Conservation (phyloP, 2,329 filamentous ascomycete species). For the Cryphonectria carpinicola region DNA sequence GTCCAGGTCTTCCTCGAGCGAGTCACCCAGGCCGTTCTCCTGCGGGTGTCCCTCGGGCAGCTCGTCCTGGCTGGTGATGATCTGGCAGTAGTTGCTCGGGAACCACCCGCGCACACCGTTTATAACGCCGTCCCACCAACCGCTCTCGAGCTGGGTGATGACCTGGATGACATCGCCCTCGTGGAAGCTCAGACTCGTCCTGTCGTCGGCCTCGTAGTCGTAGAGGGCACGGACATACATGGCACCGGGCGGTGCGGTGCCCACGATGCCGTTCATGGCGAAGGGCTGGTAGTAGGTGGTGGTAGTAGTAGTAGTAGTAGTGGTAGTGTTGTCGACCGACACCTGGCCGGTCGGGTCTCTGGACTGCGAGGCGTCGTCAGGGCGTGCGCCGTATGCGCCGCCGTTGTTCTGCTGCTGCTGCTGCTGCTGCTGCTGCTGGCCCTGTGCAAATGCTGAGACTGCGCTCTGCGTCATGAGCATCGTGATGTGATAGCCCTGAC, state of each 20-base stretch:
- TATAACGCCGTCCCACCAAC: conserved; percentile 99
- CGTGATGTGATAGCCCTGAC: conserved; percentile 39
- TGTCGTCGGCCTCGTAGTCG: conserved; percentile 97
- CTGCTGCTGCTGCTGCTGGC: conserved; percentile 44
- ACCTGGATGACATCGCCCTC: conserved; percentile 98
- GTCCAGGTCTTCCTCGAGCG: conserved; percentile 41
- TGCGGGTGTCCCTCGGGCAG: conserved; percentile 66
- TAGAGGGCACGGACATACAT: conserved; percentile 96
- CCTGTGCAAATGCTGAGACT: conserved; percentile 50
- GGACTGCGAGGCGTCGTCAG: conserved; percentile 30
- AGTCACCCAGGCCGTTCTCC: conserved; percentile 67
- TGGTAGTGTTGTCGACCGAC: conserved; percentile 26
- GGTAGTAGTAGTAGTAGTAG: conserved; percentile 29
- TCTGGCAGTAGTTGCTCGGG: conserved; percentile 96
- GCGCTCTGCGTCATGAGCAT: conserved; percentile 59
- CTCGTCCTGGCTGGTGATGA: conserved; percentile 78
- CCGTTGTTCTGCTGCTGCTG: conserved; percentile 37
- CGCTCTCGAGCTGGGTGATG: conserved; percentile 95
- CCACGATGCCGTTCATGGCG: conserved; percentile 65
- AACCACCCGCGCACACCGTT: conserved; percentile 98
- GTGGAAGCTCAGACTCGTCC: conserved; percentile 94
- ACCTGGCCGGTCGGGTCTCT: conserved; percentile 25
- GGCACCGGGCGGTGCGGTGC: conserved; percentile 64
- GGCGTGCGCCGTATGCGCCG: conserved; percentile 14
- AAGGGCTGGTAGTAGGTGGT: conserved; percentile 37